Percentiles rank a stretch among this genome's conserved stretches.
These are phyloP conservation scores for Tulasnella sp. DNA, from an alignment of 768 basidiomycete species.

Conservation along the genomic window DNA sequence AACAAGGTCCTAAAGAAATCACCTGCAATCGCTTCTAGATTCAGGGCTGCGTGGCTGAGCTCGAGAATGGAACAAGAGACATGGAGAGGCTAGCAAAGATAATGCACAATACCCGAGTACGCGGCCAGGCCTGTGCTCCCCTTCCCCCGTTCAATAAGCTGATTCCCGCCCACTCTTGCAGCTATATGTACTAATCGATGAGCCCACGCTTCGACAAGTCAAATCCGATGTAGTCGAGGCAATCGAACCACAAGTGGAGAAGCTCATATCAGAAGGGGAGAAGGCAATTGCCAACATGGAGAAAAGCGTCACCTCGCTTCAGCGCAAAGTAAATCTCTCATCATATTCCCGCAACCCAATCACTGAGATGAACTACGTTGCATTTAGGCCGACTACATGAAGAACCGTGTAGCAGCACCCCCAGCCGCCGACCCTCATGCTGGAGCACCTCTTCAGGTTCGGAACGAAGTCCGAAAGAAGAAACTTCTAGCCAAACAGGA, in stretches of 20 bases:
- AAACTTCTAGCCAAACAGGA: constrained; percentile 30
- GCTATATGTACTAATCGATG: constrained; percentile 29
- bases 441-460: constrained; percentile 25
- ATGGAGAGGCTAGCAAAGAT: constrained; percentile 28
- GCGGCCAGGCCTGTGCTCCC: not conserved
- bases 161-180: not conserved
- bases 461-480: constrained; percentile 29
- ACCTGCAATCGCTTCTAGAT: constrained; percentile 1
- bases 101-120: constrained; percentile 28
- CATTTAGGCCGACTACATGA: constrained; percentile 16
- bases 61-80: constrained; percentile 21
- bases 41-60: constrained; percentile 1
- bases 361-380: not conserved
- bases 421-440: constrained; percentile 15
- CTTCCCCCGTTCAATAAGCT: not conserved
- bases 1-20: not conserved
- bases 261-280: constrained; percentile 29
- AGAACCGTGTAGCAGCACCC: constrained; percentile 12
- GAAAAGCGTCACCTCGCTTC: constrained; percentile 15
- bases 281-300: constrained; percentile 30
- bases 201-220: constrained; percentile 24
- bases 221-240: constrained; percentile 27
- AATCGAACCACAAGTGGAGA: constrained; percentile 28
- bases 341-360: not conserved
- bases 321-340: constrained; percentile 6